Conservation (phyloP, 257 asterid species). For the Ehretia macrophylla region DNA sequence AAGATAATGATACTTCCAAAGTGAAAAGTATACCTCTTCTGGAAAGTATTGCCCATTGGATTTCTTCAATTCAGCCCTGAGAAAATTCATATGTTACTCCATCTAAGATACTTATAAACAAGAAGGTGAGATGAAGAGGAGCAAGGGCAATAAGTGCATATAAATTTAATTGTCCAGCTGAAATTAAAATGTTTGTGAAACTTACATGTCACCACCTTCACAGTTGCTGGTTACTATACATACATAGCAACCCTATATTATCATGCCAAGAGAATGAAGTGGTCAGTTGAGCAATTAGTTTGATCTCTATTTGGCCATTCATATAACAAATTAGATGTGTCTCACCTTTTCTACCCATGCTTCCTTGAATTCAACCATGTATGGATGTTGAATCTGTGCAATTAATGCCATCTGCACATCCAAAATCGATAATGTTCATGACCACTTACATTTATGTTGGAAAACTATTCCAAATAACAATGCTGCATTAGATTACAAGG, state of each 20-base stretch:
- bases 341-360: slow-evolving; percentile 99
- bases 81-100: background rate
- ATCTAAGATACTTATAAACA: background rate
- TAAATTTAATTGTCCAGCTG: slow-evolving; percentile 1
- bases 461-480: no score
- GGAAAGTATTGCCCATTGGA: slow-evolving; percentile 84
- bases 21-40: slow-evolving; percentile 66
- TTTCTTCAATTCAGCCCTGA: slow-evolving; percentile 93
- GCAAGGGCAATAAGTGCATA: background rate
- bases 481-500: no score
- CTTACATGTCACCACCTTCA: slow-evolving; percentile 99
- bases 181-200: background rate
- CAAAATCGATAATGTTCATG: slow-evolving; percentile 12
- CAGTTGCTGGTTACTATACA: slow-evolving; percentile 98
- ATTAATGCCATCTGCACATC: slow-evolving; percentile 87
- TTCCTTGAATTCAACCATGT: slow-evolving; percentile 93
- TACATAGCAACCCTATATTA: slow-evolving; percentile 90
- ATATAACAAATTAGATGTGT: slow-evolving; percentile 1
- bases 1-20: slow-evolving; percentile 1
- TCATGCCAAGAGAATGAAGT: background rate
- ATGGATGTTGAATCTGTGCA: slow-evolving; percentile 84
- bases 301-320: background rate
- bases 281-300: background rate
- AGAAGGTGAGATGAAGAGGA: background rate
- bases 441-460: background rate